Base-by-base conservation (phyloP, 2,329 filamentous ascomycete genomes). In the Grosmannia huntii region DNA sequence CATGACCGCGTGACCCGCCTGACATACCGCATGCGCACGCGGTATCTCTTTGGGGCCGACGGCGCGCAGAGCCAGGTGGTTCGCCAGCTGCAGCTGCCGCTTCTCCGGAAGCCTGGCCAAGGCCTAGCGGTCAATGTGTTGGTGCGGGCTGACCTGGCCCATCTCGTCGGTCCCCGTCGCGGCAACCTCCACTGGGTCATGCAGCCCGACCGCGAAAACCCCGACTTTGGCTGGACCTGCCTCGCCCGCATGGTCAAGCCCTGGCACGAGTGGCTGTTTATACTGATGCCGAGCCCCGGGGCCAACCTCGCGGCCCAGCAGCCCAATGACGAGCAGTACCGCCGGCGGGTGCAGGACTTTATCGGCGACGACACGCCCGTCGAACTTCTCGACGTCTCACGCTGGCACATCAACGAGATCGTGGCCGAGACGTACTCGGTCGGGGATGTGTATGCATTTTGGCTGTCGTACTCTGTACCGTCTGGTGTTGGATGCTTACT, bases 111-210 rank as follows among this genome's bases (percentile, higher is more conserved):
- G 60, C 69, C 69, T 0, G 67, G 68, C 0, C 65, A 68, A 27
- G 73, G 72, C 0, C 46, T 70, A 5, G 73, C 74, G 1, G 61
- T 71, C 55, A 76, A 76, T 56, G 66, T 76, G 2, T 60, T 75
- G 5, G 66, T 74, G 54, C 67, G 65, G 14, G 70, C 69, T 2
- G 80, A 85, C 64, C 68, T 84, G 31, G 67, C 70, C 4, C 73
- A 79, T 60, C 65, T 77, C 12, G 71, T 81, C 36, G 66, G 75
- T 57, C 68, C 74, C 55, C 73, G 81, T 0, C 73, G 71, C 31
- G 83, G 81, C 0, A 84, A 83, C 64, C 70, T 85, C 21, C 82
- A 86, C 65, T 84, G 80, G 76, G 70, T 82, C 1, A 71, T 85
- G 65, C 74, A 77, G 61, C 81, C 82, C 0, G 76, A 81, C 59